Conservation (phyloP, 225 moss, liverwort and hornwort species). For the Straminergon stramineum region DNA sequence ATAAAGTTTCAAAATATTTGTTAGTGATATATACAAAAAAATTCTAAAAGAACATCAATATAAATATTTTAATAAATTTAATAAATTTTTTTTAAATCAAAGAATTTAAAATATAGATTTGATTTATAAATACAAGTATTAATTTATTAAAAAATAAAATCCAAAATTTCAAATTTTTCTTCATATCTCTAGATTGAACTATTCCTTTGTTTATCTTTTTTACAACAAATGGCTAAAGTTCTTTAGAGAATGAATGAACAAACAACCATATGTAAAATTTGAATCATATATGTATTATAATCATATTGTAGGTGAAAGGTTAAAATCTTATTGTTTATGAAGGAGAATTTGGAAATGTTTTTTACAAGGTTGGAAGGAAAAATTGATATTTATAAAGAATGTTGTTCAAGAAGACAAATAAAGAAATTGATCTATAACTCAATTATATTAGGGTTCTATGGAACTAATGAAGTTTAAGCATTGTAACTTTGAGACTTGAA, state of each 20-base stretch:
- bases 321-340: not conserved
- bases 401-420: not conserved
- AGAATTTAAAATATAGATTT: not conserved
- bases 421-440: too few relatives aligned
- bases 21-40: too few relatives aligned
- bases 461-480: too few relatives aligned
- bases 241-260: not conserved
- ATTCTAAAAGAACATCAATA: too few relatives aligned
- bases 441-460: not conserved
- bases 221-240: not conserved
- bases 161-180: too few relatives aligned
- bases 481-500: not conserved
- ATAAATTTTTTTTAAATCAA: too few relatives aligned
- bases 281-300: not conserved
- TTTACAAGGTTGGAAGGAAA: too few relatives aligned
- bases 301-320: not conserved
- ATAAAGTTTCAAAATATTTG: too few relatives aligned
- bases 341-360: not conserved
- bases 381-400: not conserved
- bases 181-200: accelerated
- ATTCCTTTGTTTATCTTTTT: too few relatives aligned
- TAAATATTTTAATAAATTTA: too few relatives aligned
- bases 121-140: too few relatives aligned
- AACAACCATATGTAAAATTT: not conserved
- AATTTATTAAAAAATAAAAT: too few relatives aligned